Evolutionary conservation across 2,329 filamentous ascomycete genomes (phyloP), one percentile per base, ranked within the genome.

Genomic region (Talaromyces marneffei): DNA sequence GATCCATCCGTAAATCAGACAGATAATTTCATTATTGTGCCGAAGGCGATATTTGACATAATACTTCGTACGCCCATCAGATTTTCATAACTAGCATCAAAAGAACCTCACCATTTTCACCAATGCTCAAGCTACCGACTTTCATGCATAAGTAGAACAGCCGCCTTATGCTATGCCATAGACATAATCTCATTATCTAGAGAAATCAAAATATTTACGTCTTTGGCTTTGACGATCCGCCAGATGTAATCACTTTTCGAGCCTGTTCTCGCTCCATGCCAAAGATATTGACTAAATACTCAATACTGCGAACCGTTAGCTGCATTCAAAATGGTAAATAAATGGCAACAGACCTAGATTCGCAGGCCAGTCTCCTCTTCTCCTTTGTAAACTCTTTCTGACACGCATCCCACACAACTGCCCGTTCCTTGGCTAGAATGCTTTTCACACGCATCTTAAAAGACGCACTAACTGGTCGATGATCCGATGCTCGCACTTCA

Each of bases 401-500:
- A 71, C 89, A 90, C 68, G 86, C 83, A 69, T 90, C 87, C 87
- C 88, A 91, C 16, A 85, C 83, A 29, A 78, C 74, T 0, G 83
- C 84, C 64, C 91, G 83, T 70, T 85, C 83, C 68, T 85, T 83
- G 5, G 85, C 81, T 63, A 88, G 83, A 35, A 97, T 87, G 18
- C 85, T 90, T 80, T 97, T 99, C 63, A 97, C 83, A 57, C 89
- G 85, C 59, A 97, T 84, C 70, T 85, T 86, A 77, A 99, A 96
- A 37, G 81, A 80, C 1, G 90, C 94, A 64, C 89, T 96, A 31
- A 99, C 94, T 9, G 94, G 94, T 65, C 94, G 83, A 75, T 99
- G 94, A 72, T 99, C 94, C 33, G 91, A 96, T 4, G 93, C 90
- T 63, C 88, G 84, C 35, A 97, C 88, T 74, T 97, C 94, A 76